These are phyloP conservation scores for Annulohypoxylon truncatum DNA, from an alignment of 2,329 filamentous ascomycete genomes.

Conservation along the genomic window DNA sequence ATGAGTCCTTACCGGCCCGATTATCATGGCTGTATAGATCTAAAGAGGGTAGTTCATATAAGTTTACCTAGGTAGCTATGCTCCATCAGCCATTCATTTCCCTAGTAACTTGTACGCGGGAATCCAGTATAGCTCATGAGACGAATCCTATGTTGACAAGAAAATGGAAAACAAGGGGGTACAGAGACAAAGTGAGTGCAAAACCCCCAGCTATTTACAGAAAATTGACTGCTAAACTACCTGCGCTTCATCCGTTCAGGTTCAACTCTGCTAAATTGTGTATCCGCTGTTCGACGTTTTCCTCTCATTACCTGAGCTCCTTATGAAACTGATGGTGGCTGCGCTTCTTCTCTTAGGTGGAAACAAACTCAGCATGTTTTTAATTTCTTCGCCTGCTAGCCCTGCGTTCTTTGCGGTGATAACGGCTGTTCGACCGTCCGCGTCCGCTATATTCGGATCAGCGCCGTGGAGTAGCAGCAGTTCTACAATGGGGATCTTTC, in stretches of 20 bases:
- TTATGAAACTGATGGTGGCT: slow-evolving; percentile 12
- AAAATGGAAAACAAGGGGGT: background rate
- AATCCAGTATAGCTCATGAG: background rate
- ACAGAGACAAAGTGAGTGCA: background rate
- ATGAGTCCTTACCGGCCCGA: background rate
- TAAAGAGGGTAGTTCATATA: background rate
- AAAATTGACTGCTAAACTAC: background rate
- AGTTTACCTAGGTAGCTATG: background rate
- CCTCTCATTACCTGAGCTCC: slow-evolving; percentile 6
- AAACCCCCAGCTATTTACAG: background rate
- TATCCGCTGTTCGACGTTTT: slow-evolving; percentile 3
- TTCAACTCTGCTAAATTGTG: slow-evolving; percentile 5
- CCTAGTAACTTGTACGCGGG: background rate
- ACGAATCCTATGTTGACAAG: background rate
- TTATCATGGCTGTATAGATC: background rate
- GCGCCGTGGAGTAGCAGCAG: slow-evolving; percentile 41
- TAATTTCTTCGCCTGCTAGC: slow-evolving; percentile 38
- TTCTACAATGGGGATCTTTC: slow-evolving; percentile 44
- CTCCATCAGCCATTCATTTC: background rate
- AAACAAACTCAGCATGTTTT: slow-evolving; percentile 28
- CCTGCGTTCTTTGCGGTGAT: slow-evolving; percentile 40
- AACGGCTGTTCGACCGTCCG: slow-evolving; percentile 37
- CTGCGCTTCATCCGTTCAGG: slow-evolving; percentile 1
- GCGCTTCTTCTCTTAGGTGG: slow-evolving; percentile 28
- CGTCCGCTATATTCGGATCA: slow-evolving; percentile 39